Base-by-base conservation (phyloP, 192 early-diverging fungal species). In the Obelidium mucronatum region DNA sequence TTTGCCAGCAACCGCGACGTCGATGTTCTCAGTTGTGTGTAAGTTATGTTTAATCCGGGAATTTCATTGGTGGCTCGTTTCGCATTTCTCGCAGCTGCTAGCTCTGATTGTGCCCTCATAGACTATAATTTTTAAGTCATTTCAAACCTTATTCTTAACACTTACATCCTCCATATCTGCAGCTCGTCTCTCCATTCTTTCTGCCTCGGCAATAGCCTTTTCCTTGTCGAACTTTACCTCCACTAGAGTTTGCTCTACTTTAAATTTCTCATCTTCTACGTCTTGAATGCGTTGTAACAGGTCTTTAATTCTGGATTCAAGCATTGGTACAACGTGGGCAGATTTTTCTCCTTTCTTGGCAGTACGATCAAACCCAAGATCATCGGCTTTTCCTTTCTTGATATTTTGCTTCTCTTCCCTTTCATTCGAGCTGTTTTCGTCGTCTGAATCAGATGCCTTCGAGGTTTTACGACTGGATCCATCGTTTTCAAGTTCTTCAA, bases 281-380 rank as follows among this genome's bases (percentile, higher is more conserved):
- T 36, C 66, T 76, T 84, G 76, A 39, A 71, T 22, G 24, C 79
- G 6, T 48, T 79, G 68, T 54, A 83, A n/a, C 15, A 80, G 44
- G 60, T 84, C 82, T 36, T 78, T 77, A n/a, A 84, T 76, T 5
- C 80, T 52, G 22, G 71, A 75, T 53, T 84, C 82, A 67, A 84
- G 61, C 19, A 82, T 67, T 5, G 35, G 52, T 22, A 78, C 79
- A 3, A 78, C 24, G 19, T 63, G 67, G 1, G 30, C 28, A n/a
- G 75, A 64, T 35, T 67, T 74, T 34, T 78, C 67, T 30, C 77
- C 73, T 31, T 13, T 13, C 54, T 56, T 34, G 3, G 60, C 77
- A 61, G 39, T 56, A 19, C 44, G 11, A 26, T 69, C 52, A 2
- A 73, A 60, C 0, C 58, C 78, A 54, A 11, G 17, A 5, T 39